These are phyloP conservation scores for Trichocladium antarcticum DNA, from an alignment of 495 filamentous ascomycete genomes.

Conservation along the genomic window DNA sequence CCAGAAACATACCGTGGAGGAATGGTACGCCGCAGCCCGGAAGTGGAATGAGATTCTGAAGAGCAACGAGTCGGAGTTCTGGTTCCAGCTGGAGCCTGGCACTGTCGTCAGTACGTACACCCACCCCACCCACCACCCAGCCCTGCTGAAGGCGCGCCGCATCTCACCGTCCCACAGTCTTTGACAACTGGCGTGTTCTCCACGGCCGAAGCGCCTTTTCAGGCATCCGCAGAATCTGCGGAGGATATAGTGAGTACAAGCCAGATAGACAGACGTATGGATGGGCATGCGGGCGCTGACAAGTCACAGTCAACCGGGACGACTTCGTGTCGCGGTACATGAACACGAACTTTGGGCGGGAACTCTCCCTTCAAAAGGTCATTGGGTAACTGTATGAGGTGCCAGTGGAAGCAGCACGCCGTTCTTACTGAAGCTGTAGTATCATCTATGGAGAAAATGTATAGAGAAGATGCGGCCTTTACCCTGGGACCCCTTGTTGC, in stretches of 20 bases:
- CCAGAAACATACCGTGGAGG: constrained; percentile 22
- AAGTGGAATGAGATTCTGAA: constrained; percentile 52
- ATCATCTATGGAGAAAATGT: no score
- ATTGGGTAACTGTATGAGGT: constrained; percentile 19
- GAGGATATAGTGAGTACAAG: constrained; percentile 60
- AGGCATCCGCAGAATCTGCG: constrained; percentile 77
- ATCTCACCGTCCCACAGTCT: constrained; percentile 42
- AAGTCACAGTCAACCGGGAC: constrained; percentile 61
- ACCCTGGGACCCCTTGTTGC: no score
- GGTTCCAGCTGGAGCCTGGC: constrained; percentile 70
- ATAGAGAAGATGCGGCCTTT: no score
- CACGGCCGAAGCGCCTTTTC: constrained; percentile 74
- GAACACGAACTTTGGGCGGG: constrained; percentile 52
- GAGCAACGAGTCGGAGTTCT: constrained; percentile 46
- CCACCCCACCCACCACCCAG: background rate
- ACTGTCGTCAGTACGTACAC: constrained; percentile 53
- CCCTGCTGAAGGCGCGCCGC: background rate
- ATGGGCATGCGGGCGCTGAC: constrained; percentile 9
- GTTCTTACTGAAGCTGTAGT: no score
- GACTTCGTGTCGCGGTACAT: constrained; percentile 73
- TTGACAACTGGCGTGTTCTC: constrained; percentile 91
- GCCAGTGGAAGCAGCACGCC: no score
- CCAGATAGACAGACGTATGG: background rate
- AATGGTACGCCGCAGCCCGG: constrained; percentile 69
- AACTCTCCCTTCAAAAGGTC: constrained; percentile 40